Percentiles rank a stretch among this genome's conserved stretches.
These are phyloP conservation scores for Zelonia costaricensis DNA, from an alignment of 208 protist species.

Conservation along the genomic window DNA sequence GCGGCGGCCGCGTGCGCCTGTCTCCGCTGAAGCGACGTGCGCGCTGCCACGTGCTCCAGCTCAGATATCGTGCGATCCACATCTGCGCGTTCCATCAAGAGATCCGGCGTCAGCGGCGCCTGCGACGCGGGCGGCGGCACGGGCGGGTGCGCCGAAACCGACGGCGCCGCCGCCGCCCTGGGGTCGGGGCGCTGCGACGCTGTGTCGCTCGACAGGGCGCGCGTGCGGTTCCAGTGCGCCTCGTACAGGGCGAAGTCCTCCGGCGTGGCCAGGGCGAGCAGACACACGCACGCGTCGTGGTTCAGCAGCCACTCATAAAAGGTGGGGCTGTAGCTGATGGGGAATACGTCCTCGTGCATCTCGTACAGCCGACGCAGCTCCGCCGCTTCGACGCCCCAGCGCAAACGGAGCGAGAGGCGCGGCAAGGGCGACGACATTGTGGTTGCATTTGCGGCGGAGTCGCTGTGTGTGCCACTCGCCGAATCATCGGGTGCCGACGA, in stretches of 20 bases:
- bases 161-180: neutral
- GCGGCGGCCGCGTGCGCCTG: neutral
- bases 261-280: slow-evolving; percentile 49
- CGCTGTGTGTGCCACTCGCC: too few species aligned
- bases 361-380: slow-evolving; percentile 45
- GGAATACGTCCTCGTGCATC: slow-evolving; percentile 65
- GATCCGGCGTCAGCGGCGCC: slow-evolving; percentile 8
- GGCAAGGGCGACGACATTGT: too few species aligned
- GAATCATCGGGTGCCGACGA: neutral
- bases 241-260: slow-evolving; percentile 8
- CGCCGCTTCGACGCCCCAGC: slow-evolving; percentile 53
- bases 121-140: slow-evolving; percentile 18
- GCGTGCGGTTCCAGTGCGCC: neutral
- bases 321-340: slow-evolving; percentile 42
- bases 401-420: slow-evolving; percentile 38
- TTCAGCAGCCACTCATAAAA: slow-evolving; percentile 67
- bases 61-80: slow-evolving; percentile 16
- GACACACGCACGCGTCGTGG: slow-evolving; percentile 31
- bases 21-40: neutral
- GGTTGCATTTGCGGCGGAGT: too few species aligned
- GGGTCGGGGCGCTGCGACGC: neutral
- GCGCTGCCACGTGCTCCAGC: slow-evolving; percentile 26
- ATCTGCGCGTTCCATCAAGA: slow-evolving; percentile 11
- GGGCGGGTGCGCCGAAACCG: neutral
- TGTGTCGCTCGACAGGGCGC: neutral